Percentiles rank a stretch among this genome's conserved stretches.
These are phyloP conservation scores for Phyllosticta capitalensis DNA, from an alignment of 2,329 filamentous ascomycete species.

Conservation along the genomic window DNA sequence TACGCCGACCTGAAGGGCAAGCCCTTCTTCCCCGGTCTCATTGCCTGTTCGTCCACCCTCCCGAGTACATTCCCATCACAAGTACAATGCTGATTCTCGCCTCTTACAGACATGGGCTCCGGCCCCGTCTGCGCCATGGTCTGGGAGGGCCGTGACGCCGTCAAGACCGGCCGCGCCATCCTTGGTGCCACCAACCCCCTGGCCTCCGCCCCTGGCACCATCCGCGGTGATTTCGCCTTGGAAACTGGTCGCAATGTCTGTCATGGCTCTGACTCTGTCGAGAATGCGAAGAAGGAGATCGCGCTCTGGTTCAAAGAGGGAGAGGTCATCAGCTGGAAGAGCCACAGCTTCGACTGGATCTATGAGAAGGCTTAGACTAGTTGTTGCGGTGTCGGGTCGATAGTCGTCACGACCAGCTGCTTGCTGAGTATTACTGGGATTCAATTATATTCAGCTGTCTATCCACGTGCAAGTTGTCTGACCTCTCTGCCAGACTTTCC, in stretches of 20 bases:
- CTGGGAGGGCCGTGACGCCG: constrained; percentile 97
- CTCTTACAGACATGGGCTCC: constrained; percentile 73
- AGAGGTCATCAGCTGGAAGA: constrained; percentile 70
- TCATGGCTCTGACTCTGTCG: constrained; percentile 97
- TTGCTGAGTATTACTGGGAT: no score
- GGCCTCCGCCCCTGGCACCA: constrained; percentile 89
- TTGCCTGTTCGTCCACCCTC: constrained; percentile 57
- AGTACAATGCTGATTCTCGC: not conserved
- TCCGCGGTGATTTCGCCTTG: constrained; percentile 89
- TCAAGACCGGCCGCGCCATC: constrained; percentile 95
- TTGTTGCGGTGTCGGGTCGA: no score
- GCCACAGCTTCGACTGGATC: not conserved
- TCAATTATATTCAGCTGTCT: no score
- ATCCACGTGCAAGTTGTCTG: no score
- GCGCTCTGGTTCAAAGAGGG: constrained; percentile 92
- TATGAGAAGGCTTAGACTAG: not conserved
- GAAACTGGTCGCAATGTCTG: constrained; percentile 98
- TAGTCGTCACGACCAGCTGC: no score
- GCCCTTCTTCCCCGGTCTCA: constrained; percentile 93
- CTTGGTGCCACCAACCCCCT: constrained; percentile 99
- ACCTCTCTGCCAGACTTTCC: no score
- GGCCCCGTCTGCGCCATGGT: constrained; percentile 99
- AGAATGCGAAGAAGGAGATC: constrained; percentile 99
- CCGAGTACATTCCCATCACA: constrained; percentile 8
- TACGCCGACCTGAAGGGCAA: constrained; percentile 88